Percentiles rank a stretch among this genome's conserved stretches.
phyloP scores from a whole-genome alignment of 1,139 yeast genomes.

The Geotrichum australiense region DNA sequence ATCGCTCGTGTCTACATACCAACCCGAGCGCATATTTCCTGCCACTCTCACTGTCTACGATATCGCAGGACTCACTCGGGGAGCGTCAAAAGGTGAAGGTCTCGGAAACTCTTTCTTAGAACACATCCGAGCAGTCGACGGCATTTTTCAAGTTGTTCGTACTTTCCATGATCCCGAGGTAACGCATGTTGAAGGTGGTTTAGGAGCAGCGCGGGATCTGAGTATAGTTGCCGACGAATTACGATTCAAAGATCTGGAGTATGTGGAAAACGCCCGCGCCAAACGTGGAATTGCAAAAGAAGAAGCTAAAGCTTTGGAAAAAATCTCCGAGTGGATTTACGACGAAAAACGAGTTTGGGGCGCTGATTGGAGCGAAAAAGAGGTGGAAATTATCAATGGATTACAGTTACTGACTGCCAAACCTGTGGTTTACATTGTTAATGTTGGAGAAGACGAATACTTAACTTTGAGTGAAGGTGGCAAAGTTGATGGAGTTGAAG shows the following conservation, averaged over 20 bases:
- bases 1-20: constrained; percentile 56
- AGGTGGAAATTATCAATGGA: constrained; percentile 80
- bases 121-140: constrained; percentile 92
- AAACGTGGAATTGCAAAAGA: constrained; percentile 82
- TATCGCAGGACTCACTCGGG: constrained; percentile 93
- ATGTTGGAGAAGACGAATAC: constrained; percentile 88
- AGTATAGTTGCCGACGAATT: constrained; percentile 82
- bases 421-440: constrained; percentile 84
- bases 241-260: constrained; percentile 89
- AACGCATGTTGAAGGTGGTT: constrained; percentile 91
- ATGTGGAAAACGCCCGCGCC: constrained; percentile 50
- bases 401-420: constrained; percentile 83
- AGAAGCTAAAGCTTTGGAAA: constrained; percentile 70
- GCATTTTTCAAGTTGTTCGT: constrained; percentile 91
- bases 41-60: constrained; percentile 87
- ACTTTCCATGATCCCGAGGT: constrained; percentile 93
- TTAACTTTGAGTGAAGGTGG: too few species aligned
- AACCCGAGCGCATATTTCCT: constrained; percentile 67
- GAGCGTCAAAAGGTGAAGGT: constrained; percentile 95
- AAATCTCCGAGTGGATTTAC: constrained; percentile 66
- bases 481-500: constrained; percentile 24
- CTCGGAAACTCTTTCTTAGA: constrained; percentile 94
- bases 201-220: constrained; percentile 84
- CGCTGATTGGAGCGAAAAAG: constrained; percentile 80
- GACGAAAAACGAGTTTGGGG: constrained; percentile 80